Base-by-base conservation (phyloP, 768 basidiomycete genomes). In the Hemileccinum rubropunctum region DNA sequence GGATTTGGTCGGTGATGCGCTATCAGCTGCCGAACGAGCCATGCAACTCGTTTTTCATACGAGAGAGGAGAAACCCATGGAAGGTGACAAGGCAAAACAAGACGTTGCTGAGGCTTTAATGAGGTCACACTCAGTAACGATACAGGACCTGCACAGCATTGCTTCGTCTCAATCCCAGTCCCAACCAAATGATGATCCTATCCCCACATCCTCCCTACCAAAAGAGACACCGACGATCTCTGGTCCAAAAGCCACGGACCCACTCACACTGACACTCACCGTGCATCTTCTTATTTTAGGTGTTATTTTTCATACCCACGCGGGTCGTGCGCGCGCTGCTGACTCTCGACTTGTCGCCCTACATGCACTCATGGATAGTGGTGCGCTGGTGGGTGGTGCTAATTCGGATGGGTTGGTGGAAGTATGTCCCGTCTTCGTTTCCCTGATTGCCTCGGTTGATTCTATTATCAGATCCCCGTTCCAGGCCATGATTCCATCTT, bases 331-430 rank as follows among this genome's bases (percentile, higher is more conserved):
- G 6, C 60, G 70, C 15, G 69, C 72, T 13, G 75, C 80, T 1
- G 71, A 77, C n/a, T 63, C 70, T 8, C 70, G 87, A 17, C 67
- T 90, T 30, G 71, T 76, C 33, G 72, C 73, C 39, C 64, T 91
- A 1, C 88, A 91, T 62, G 72, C 76, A n/a, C 64, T 88, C 23
- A 74, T 91, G 44, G 89, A 91, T 58, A 70, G 76, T 1, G 82
- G 79, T 2, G 76, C 73, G 14, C 54, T 57, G 42, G 81, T 75
- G 50, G 60, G 65, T 41, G 64, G 65, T 41, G 28, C 40, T 17
- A 68, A 72, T 41, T 58, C 64, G 1, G 65, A 74, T 15, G 77
- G 78, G 7, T 41, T 67, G 4, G 65, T 76, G 10, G 65, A 73
- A 56, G 78, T 74, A 40, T 6, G 53, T 17, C 50, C 42, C 11